These are phyloP conservation scores for Yamadazyma akitaensis DNA, from an alignment of 805 yeast genomes.

Conservation along the genomic window DNA sequence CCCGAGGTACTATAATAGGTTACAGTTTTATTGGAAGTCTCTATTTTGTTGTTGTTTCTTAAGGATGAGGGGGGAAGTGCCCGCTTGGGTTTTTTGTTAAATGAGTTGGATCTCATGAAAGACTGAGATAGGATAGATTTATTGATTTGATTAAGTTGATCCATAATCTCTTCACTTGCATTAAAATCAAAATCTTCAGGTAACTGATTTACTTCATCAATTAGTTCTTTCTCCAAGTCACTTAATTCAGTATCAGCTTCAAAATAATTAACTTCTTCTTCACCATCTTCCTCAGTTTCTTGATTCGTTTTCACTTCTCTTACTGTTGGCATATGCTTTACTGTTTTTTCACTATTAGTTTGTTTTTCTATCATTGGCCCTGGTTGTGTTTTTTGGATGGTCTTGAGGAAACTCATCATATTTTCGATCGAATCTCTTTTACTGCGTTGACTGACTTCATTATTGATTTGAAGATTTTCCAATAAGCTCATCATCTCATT, in stretches of 20 bases:
- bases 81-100: conserved; percentile 34
- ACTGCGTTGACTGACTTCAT: conserved; percentile 7
- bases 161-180: conserved; percentile 9
- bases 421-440: conserved; percentile 21
- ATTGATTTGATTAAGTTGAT: conserved; percentile 19
- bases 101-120: conserved; percentile 34
- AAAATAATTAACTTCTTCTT: conserved; percentile 4
- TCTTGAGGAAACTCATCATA: conserved; percentile 21
- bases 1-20: conserved; percentile 29
- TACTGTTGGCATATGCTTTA: neutral
- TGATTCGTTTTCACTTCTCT: neutral
- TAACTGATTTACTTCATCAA: conserved; percentile 35
- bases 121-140: conserved; percentile 8
- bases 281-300: conserved; percentile 4
- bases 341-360: neutral
- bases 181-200: conserved; percentile 41
- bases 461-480: conserved; percentile 13
- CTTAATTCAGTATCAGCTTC: conserved; percentile 10
- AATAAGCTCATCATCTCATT: conserved; percentile 31
- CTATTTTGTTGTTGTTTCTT: conserved; percentile 28
- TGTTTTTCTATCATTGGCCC: neutral
- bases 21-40: conserved; percentile 38
- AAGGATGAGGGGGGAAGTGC: conserved; percentile 19
- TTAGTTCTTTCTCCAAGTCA: conserved; percentile 25
- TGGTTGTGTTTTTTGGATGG: conserved; percentile 10